Percentiles rank a stretch among this genome's conserved stretches.
phyloP scores from a whole-genome alignment of 305 asterid species.

The Coffea humblotiana region DNA sequence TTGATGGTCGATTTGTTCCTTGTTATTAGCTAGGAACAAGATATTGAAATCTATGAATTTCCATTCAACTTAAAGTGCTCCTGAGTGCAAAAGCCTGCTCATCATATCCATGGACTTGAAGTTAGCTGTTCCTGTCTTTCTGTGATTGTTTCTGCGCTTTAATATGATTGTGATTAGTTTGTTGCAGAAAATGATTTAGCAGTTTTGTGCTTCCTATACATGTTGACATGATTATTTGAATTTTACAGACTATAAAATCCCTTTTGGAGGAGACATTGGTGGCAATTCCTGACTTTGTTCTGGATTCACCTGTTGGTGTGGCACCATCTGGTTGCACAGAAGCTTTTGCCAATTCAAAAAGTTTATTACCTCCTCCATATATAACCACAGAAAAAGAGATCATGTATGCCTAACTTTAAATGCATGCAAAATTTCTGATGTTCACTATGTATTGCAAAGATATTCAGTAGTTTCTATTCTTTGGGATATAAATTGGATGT shows the following conservation, averaged over 20 bases:
- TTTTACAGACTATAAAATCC: constrained; percentile 61
- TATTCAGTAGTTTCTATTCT: neutral
- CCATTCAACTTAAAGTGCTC: neutral
- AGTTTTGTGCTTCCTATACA: neutral
- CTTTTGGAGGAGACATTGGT: constrained; percentile 70
- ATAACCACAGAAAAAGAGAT: constrained; percentile 58
- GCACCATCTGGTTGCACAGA: constrained; percentile 40
- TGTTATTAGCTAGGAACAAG: neutral
- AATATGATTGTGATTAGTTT: neutral
- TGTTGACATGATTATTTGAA: constrained; percentile 3
- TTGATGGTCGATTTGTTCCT: no score
- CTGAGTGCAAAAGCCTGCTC: neutral
- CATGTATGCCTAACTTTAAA: constrained; percentile 47
- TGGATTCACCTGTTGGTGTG: constrained; percentile 61
- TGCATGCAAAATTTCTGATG: neutral
- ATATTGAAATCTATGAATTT: neutral
- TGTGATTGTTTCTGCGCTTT: neutral
- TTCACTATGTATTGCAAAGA: neutral
- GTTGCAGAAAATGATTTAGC: neutral
- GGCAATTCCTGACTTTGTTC: constrained; percentile 68
- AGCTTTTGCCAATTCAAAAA: constrained; percentile 56
- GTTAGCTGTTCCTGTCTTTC: neutral
- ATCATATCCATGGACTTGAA: neutral
- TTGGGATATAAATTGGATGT: neutral
- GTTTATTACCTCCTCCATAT: constrained; percentile 63